A percentile compares a stretch with the other conserved stretches of the same genome.
Evolutionary conservation across 2,329 filamentous ascomycete genomes (phyloP).

Genomic region (Drechslerella coelobrocha): DNA sequence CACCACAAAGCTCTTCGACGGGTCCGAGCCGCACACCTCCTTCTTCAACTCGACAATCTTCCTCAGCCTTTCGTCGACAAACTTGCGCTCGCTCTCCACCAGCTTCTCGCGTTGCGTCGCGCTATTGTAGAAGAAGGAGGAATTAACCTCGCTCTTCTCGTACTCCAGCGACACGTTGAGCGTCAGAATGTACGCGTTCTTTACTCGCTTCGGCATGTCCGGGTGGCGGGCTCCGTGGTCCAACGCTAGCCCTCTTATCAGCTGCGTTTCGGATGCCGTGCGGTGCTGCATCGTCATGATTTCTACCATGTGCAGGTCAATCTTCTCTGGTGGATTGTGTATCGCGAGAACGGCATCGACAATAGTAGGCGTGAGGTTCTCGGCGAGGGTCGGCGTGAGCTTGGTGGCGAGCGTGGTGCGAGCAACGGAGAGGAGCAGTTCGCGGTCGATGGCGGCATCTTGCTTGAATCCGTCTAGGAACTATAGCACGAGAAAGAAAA

Average conservation of each 20-base stretch:
- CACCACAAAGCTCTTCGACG: slow-evolving; percentile 94
- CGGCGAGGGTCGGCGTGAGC: slow-evolving; percentile 84
- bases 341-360: slow-evolving; percentile 96
- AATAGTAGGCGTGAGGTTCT: slow-evolving; percentile 90
- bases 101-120: slow-evolving; percentile 97
- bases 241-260: slow-evolving; percentile 89
- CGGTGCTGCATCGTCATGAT: slow-evolving; percentile 99
- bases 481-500: slow-evolving; percentile 59
- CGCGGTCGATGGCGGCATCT: slow-evolving; percentile 83
- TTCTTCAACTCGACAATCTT: slow-evolving; percentile 99
- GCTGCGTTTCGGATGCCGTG: slow-evolving; percentile 90
- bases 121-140: slow-evolving; percentile 96
- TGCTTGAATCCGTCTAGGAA: slow-evolving; percentile 97
- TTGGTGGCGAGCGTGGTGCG: slow-evolving; percentile 95
- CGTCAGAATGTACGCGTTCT: slow-evolving; percentile 93
- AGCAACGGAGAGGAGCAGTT: slow-evolving; percentile 90
- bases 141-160: slow-evolving; percentile 99
- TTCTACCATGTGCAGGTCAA: slow-evolving; percentile 98
- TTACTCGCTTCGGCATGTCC: slow-evolving; percentile 95
- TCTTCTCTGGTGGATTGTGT: slow-evolving; percentile 85
- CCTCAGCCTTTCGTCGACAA: slow-evolving; percentile 93
- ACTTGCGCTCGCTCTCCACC: slow-evolving; percentile 93
- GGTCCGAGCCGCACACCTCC: slow-evolving; percentile 90
- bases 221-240: slow-evolving; percentile 96
- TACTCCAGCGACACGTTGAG: slow-evolving; percentile 97